phyloP scores from a whole-genome alignment of 352 stramenopile genomes.

The Pythium folliculosum region DNA sequence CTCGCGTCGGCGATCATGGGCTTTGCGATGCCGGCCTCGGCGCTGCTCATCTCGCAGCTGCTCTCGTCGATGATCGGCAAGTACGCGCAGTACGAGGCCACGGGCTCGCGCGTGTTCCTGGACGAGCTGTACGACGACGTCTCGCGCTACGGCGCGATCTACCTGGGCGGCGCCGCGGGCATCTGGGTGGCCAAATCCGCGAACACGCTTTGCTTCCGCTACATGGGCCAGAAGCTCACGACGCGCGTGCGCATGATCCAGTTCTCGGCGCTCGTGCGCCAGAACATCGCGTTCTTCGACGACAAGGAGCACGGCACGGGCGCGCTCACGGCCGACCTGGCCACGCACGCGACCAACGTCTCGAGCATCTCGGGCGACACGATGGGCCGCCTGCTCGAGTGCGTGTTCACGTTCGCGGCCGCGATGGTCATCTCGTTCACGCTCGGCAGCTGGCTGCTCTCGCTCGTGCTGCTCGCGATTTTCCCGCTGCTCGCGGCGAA shows the following conservation, averaged over 20 bases:
- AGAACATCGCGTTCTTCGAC: conserved; percentile 54
- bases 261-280: conserved; percentile 40
- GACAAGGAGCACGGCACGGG: conserved; percentile 31
- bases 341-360: conserved; percentile 43
- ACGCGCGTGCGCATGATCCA: conserved; percentile 41
- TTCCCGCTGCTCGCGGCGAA: not conserved
- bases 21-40: conserved; percentile 15
- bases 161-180: conserved; percentile 33
- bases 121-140: conserved; percentile 37
- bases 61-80: conserved; percentile 35
- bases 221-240: conserved; percentile 52
- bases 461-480: conserved; percentile 2
- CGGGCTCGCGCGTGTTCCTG: conserved; percentile 26
- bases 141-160: conserved; percentile 26
- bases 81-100: conserved; percentile 36
- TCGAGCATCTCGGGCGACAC: conserved; percentile 28
- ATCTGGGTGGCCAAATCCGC: conserved; percentile 34
- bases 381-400: not conserved
- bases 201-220: conserved; percentile 43
- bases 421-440: conserved; percentile 3
- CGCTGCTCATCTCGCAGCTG: conserved; percentile 25
- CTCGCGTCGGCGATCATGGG: conserved; percentile 7
- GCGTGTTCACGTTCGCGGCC: not conserved
- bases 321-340: conserved; percentile 41
- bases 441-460: conserved; percentile 7